Conservation (phyloP, 139 green algal genomes). For the Micractinium conductrix region DNA sequence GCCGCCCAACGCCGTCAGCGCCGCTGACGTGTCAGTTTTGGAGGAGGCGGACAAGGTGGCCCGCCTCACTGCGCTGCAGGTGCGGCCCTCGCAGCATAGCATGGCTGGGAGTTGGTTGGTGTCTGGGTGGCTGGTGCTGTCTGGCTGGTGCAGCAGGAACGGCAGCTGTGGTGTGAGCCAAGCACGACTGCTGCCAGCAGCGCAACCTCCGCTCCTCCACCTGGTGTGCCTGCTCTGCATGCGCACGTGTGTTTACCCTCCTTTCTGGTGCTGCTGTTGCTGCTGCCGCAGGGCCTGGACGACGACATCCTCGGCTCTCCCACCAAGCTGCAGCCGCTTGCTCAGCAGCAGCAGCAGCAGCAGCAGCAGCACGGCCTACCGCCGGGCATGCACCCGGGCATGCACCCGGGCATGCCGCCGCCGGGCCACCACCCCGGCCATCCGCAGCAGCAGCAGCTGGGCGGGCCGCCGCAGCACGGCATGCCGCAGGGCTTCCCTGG, state of each 20-base stretch:
- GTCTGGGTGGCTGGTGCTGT: background rate
- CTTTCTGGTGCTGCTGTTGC: background rate
- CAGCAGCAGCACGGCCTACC: background rate
- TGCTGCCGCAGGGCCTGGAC: slow-evolving; percentile 23
- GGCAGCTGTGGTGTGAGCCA: background rate
- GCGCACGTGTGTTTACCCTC: background rate
- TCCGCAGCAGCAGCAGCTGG: slow-evolving; percentile 2
- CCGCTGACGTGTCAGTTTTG: background rate
- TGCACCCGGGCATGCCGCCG: background rate
- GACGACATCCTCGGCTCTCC: background rate
- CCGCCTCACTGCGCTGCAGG: slow-evolving; percentile 20
- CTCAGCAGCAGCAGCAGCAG: background rate
- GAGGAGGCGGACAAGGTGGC: slow-evolving; percentile 29
- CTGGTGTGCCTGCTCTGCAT: background rate
- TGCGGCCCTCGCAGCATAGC: background rate
- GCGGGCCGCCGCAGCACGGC: background rate
- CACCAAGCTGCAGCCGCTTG: background rate
- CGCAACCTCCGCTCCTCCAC: background rate
- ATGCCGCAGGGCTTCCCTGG: background rate
- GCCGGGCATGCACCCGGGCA: background rate
- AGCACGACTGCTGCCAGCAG: background rate
- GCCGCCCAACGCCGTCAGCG: slow-evolving; percentile 19
- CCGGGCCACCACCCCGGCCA: background rate
- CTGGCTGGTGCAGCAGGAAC: background rate
- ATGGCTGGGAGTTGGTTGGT: background rate